Evolutionary conservation across 805 yeast species (phyloP).

Genomic region (Metschnikowia gruessii): DNA sequence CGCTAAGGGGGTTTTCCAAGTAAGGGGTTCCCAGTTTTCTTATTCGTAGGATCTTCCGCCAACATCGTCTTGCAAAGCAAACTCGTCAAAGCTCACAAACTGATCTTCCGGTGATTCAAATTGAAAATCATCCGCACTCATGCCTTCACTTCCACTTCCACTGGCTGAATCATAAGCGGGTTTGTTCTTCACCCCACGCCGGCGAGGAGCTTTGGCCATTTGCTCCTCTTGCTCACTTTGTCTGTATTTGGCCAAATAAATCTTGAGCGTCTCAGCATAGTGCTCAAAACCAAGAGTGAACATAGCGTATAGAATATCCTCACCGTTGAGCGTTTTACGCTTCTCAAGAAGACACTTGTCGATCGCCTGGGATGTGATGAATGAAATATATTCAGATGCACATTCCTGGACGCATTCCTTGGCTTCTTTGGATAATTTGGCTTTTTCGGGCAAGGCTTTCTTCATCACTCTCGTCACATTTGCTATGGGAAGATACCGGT

Average conservation of each 20-base stretch:
- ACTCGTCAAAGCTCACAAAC: constrained; percentile 12
- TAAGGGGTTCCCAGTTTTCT: too few relatives aligned
- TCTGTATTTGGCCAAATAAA: constrained; percentile 64
- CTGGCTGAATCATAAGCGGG: background rate
- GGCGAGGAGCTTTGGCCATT: constrained; percentile 9
- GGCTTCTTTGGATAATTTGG: constrained; percentile 76
- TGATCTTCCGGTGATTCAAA: constrained; percentile 7
- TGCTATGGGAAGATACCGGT: constrained; percentile 43
- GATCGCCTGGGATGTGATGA: constrained; percentile 63
- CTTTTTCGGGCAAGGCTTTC: constrained; percentile 64
- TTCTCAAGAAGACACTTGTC: constrained; percentile 63
- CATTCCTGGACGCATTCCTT: constrained; percentile 76
- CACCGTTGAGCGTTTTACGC: constrained; percentile 69
- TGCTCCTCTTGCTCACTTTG: constrained; percentile 30
- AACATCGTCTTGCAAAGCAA: constrained; percentile 4
- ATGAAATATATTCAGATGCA: constrained; percentile 64
- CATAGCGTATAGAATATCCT: constrained; percentile 64
- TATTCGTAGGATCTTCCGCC: background rate
- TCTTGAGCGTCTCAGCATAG: constrained; percentile 65
- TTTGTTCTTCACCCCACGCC: background rate
- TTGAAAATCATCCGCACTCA: constrained; percentile 5
- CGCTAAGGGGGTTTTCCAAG: too few relatives aligned
- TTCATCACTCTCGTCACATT: constrained; percentile 74
- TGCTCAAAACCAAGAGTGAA: constrained; percentile 65
- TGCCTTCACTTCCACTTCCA: constrained; percentile 5